Percentiles rank a stretch among this genome's conserved stretches.
phyloP scores from a whole-genome alignment of 441 rosid genomes.

The Corymbia calophylla region DNA sequence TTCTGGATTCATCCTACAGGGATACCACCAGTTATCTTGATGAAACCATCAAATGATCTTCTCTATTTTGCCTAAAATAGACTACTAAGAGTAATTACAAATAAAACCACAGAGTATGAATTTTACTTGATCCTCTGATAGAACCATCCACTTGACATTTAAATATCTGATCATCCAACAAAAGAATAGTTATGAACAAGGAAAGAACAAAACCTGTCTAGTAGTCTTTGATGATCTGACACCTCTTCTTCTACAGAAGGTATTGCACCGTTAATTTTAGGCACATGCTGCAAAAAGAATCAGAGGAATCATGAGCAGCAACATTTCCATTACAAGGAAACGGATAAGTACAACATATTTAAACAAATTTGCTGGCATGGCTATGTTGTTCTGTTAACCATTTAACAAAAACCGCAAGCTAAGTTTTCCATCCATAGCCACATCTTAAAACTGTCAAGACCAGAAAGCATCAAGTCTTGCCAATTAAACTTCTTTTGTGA shows the following conservation, averaged over 20 bases:
- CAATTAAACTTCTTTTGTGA: not conserved
- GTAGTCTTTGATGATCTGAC: slow-evolving; percentile 82
- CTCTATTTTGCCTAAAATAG: not conserved
- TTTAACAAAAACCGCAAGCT: not conserved
- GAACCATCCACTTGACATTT: not conserved
- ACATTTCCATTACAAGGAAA: not conserved
- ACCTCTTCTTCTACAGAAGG: slow-evolving; percentile 76
- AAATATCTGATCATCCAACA: not conserved
- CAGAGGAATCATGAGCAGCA: not conserved
- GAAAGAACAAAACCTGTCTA: slow-evolving; percentile 51
- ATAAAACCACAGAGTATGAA: not conserved
- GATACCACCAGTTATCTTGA: not conserved
- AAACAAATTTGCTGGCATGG: not conserved
- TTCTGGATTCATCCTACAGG: not conserved
- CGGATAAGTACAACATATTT: not conserved
- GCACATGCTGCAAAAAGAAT: slow-evolving; percentile 59
- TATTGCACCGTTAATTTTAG: slow-evolving; percentile 77
- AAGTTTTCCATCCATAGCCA: not conserved
- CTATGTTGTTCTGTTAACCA: not conserved
- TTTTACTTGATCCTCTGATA: not conserved
- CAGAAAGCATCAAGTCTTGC: not conserved
- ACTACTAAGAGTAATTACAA: not conserved
- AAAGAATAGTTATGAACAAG: not conserved
- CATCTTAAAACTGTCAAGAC: not conserved
- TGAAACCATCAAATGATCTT: not conserved